Evolutionary conservation across 2,329 filamentous ascomycete species (phyloP).

Genomic region (Fusarium albosuccineum): DNA sequence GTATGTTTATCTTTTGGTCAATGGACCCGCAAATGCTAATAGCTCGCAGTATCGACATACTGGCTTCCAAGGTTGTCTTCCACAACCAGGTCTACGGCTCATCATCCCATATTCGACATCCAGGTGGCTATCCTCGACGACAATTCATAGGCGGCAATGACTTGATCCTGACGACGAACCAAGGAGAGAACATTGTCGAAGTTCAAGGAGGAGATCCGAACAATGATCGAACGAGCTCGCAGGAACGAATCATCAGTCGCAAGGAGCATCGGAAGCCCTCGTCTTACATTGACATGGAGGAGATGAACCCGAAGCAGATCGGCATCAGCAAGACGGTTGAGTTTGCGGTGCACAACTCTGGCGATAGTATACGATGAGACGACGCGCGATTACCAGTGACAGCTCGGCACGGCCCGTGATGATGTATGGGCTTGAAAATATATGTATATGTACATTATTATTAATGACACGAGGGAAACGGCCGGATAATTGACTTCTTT

Average conservation of each 20-base stretch:
- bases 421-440: not conserved
- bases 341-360: slow-evolving; percentile 35
- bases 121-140: slow-evolving; percentile 20
- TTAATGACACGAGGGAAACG: not conserved
- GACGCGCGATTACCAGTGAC: not conserved
- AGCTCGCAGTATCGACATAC: slow-evolving; percentile 48
- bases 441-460: not conserved
- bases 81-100: slow-evolving; percentile 43
- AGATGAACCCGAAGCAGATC: slow-evolving; percentile 37
- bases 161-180: slow-evolving; percentile 35
- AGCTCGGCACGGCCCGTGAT: no score
- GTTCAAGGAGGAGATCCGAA: slow-evolving; percentile 32
- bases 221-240: slow-evolving; percentile 33
- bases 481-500: not conserved
- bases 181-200: slow-evolving; percentile 42
- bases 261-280: slow-evolving; percentile 32
- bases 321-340: slow-evolving; percentile 44
- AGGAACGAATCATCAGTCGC: slow-evolving; percentile 41
- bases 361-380: slow-evolving; percentile 16
- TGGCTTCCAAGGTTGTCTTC: slow-evolving; percentile 51
- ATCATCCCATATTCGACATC: slow-evolving; percentile 32
- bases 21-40: not conserved
- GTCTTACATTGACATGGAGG: slow-evolving; percentile 43
- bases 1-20: slow-evolving; percentile 40
- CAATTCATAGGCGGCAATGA: slow-evolving; percentile 30